Evolutionary conservation across 2,329 filamentous ascomycete genomes (phyloP), one percentile per base, ranked within the genome.

Genomic region (Canariomyces notabilis): DNA sequence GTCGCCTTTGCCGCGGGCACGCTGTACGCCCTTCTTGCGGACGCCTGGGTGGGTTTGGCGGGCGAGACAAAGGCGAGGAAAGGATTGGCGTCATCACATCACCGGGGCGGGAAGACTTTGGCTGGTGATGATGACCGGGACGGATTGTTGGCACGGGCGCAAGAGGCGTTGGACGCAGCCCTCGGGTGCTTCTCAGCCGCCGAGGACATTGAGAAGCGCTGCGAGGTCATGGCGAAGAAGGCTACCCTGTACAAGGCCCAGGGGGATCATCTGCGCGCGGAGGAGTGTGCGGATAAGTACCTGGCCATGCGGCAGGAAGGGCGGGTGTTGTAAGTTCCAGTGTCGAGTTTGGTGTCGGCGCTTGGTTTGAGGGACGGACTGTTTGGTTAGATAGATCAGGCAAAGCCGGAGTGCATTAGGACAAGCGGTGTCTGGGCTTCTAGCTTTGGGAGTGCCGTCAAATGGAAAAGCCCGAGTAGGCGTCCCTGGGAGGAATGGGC

Each of bases 171-270:
- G 38, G 79, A 85, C 45, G 76, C 71, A 50, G 79, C 83, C 0
- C 80, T 82, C 55, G 69, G 70, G 23, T 76, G 82, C 51, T 94
- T 79, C 61, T 77, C 80, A 34, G 74, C 72, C 37, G 70, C 88
- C 12, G 81, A 87, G 60, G 86, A 87, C 61, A 67, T 82, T 12
- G 67, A 71, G n/a, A 81, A 80, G 44, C 83, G 87, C 66, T 83
- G 87, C 59, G 85, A 89, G 64, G 82, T 87, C 72, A 77, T 90
- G 68, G 83, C 85, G 16, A 93, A 93, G 72, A 90, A 88, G 66
- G 84, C 86, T 3, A 82, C 82, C 41, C 76, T 94, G 41, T 85
- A 87, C 72, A 81, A 83, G 63, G 69, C 84, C 37, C 73, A 78
- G 6, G 86, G 83, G 1, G 84, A 89, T 56, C 64, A 73, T 54